Conservation (phyloP, 108 stramenopile species). For the Cyclotella cryptica region DNA sequence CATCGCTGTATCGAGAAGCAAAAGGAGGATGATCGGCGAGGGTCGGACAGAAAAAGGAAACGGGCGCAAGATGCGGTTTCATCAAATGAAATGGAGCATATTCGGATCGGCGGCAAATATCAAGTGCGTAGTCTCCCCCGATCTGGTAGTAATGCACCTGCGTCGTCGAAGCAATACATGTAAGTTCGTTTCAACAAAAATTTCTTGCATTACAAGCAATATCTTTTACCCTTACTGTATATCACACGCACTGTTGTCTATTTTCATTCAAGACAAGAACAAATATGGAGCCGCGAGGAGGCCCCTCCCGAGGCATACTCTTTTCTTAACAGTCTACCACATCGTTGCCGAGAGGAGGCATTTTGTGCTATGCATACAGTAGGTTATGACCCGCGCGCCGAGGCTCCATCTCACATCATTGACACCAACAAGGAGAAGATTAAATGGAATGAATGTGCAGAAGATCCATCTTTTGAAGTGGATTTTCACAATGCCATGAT, state of each 20-base stretch:
- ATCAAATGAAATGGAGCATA: not conserved
- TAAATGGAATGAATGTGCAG: conserved; percentile 28
- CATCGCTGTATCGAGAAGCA: conserved; percentile 8
- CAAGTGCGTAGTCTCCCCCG: conserved; percentile 24
- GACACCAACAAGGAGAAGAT: not conserved
- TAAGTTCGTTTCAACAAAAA: conserved; percentile 14
- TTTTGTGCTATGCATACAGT: not conserved
- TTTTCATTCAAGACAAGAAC: conserved; percentile 6
- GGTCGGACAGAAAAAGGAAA: not conserved
- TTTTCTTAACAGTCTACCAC: not conserved
- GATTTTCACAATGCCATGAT: conserved; percentile 36
- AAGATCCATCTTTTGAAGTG: conserved; percentile 15
- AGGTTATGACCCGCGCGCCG: not conserved
- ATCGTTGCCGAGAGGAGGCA: not conserved
- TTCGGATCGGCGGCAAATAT: conserved; percentile 20
- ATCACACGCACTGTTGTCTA: not conserved
- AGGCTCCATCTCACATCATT: not conserved
- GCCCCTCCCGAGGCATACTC: not conserved
- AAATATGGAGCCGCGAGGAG: conserved; percentile 15
- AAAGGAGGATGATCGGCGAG: not conserved
- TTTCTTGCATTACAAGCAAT: not conserved
- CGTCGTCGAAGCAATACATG: conserved; percentile 13
- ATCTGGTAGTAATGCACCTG: conserved; percentile 7
- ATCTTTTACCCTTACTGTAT: not conserved
- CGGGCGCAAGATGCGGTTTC: not conserved